Percentiles rank a stretch among this genome's conserved stretches.
Conservation (phyloP, 2,329 filamentous ascomycete species). For the Colletotrichum sp. region DNA sequence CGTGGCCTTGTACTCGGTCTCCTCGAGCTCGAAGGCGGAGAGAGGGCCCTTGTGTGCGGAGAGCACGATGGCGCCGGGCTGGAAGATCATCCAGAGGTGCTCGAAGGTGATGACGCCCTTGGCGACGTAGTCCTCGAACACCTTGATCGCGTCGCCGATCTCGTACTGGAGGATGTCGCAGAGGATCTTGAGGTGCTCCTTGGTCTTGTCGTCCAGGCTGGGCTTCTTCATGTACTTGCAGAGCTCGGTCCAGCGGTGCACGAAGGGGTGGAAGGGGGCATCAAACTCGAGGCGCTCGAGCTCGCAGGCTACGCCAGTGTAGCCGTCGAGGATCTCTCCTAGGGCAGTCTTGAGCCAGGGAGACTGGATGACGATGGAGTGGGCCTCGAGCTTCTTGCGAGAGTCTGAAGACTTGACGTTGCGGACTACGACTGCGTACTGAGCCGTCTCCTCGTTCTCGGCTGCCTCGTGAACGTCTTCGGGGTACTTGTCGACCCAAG, state of each 20-base stretch:
- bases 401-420: conserved; percentile 63
- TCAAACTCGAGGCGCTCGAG: conserved; percentile 66
- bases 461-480: conserved; percentile 59
- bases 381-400: conserved; percentile 62
- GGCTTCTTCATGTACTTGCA: conserved; percentile 42
- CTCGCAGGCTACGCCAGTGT: conserved; percentile 63
- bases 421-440: conserved; percentile 65
- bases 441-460: conserved; percentile 65
- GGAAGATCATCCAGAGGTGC: conserved; percentile 59
- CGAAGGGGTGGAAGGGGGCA: conserved; percentile 66
- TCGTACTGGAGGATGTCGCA: conserved; percentile 53
- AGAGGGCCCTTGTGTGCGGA: conserved; percentile 42
- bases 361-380: conserved; percentile 69
- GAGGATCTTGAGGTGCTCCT: conserved; percentile 52
- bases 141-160: conserved; percentile 53
- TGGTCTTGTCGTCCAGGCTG: conserved; percentile 45
- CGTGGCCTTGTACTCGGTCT: conserved; percentile 40
- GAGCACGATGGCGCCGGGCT: conserved; percentile 47
- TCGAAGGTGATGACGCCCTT: conserved; percentile 59
- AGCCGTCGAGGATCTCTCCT: conserved; percentile 57
- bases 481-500: conserved; percentile 62
- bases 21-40: conserved; percentile 42
- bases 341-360: conserved; percentile 64
- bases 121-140: conserved; percentile 54
- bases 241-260: conserved; percentile 67